phyloP scores from a whole-genome alignment of 257 asterid genomes.

The Buddleja alternifolia region DNA sequence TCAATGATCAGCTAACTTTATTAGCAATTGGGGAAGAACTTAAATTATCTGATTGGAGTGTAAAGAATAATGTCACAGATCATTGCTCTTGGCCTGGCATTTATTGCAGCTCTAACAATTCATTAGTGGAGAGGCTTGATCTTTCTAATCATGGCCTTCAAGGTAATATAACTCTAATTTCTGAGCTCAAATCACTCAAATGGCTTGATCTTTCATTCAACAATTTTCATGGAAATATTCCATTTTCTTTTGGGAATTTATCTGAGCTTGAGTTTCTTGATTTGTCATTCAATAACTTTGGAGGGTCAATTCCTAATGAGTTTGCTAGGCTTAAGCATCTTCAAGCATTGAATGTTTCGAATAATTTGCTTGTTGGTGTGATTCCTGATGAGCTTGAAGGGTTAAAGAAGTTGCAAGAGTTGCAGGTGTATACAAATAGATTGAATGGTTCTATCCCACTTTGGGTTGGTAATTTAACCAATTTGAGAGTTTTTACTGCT shows the following conservation, averaged over 20 bases:
- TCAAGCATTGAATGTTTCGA: slow-evolving; percentile 69
- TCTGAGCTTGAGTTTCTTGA: slow-evolving; percentile 84
- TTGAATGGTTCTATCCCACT: slow-evolving; percentile 82
- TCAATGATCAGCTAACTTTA: slow-evolving; percentile 52
- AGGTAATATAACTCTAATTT: slow-evolving; percentile 82
- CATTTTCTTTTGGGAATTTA: slow-evolving; percentile 62
- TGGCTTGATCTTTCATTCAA: slow-evolving; percentile 87
- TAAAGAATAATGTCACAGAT: slow-evolving; percentile 54
- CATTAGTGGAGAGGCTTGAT: slow-evolving; percentile 74
- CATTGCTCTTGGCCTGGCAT: slow-evolving; percentile 81
- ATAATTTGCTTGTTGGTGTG: slow-evolving; percentile 56
- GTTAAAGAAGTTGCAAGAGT: slow-evolving; percentile 57
- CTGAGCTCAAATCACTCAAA: slow-evolving; percentile 73
- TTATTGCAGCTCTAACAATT: slow-evolving; percentile 66
- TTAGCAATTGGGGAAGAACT: slow-evolving; percentile 65
- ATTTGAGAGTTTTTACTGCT: slow-evolving; percentile 69
- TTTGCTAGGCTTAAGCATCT: slow-evolving; percentile 60
- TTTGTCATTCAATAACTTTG: slow-evolving; percentile 78
- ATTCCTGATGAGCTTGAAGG: slow-evolving; percentile 73
- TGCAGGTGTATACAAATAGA: slow-evolving; percentile 69
- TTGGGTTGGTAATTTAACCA: slow-evolving; percentile 74
- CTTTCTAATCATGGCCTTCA: slow-evolving; percentile 68
- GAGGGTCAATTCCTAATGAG: slow-evolving; percentile 64
- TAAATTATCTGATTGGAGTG: slow-evolving; percentile 65
- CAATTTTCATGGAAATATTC: slow-evolving; percentile 73